Evolutionary conservation across 2,329 filamentous ascomycete species (phyloP).

Genomic region (Trichoderma polysporum): DNA sequence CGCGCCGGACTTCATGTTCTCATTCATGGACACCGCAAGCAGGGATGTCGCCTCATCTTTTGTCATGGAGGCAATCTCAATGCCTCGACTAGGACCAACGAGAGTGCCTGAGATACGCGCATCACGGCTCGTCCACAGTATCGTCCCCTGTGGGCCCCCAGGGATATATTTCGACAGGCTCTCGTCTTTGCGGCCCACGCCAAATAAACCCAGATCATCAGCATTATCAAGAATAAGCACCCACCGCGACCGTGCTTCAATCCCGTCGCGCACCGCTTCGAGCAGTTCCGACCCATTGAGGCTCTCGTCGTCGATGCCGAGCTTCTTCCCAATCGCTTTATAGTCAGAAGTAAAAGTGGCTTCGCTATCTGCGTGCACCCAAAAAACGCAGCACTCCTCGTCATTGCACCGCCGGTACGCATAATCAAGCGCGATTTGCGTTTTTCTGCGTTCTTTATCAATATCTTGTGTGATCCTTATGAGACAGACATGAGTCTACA

Average conservation of each 20-base stretch:
- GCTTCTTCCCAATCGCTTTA: constrained; percentile 30
- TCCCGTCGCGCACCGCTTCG: constrained; percentile 20
- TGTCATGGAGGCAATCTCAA: constrained; percentile 30
- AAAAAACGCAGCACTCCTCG: constrained; percentile 35
- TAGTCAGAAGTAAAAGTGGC: constrained; percentile 35
- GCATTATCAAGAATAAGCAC: constrained; percentile 38
- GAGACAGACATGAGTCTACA: no score
- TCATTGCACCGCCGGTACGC: constrained; percentile 30
- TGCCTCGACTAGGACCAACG: constrained; percentile 25
- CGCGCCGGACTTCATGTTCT: constrained; percentile 21
- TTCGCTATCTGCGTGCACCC: constrained; percentile 38
- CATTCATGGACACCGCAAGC: not conserved
- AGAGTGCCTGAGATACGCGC: constrained; percentile 25
- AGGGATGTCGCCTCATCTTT: not conserved
- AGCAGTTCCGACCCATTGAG: constrained; percentile 28
- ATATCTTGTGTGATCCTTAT: not conserved
- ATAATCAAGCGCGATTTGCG: constrained; percentile 39
- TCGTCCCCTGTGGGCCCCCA: constrained; percentile 26
- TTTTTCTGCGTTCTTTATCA: constrained; percentile 33
- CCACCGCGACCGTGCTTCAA: constrained; percentile 28
- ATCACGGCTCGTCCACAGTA: constrained; percentile 37
- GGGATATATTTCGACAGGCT: constrained; percentile 30
- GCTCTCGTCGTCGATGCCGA: constrained; percentile 24
- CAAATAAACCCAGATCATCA: constrained; percentile 33
- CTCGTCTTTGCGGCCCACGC: constrained; percentile 9